These are phyloP conservation scores for Naganishia vishniacii DNA, from an alignment of 768 basidiomycete species.

Conservation along the genomic window DNA sequence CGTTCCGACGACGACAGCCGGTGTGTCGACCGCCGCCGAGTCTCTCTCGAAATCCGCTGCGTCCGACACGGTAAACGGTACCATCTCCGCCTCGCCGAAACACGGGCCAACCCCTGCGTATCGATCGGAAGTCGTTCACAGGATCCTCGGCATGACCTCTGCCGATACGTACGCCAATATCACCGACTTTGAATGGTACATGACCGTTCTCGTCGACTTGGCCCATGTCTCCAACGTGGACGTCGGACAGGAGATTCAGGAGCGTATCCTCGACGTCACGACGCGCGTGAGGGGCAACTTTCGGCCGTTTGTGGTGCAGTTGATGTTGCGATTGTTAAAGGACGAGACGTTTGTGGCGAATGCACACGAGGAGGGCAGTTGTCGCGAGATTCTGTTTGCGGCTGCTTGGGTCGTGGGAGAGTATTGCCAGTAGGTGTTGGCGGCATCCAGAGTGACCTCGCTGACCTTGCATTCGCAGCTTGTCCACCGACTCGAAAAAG, in stretches of 20 bases:
- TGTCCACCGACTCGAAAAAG: constrained; percentile 13
- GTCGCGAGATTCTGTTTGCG: constrained; percentile 81
- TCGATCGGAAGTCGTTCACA: constrained; percentile 71
- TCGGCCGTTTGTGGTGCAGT: constrained; percentile 70
- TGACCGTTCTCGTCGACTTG: constrained; percentile 87
- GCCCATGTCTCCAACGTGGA: constrained; percentile 78
- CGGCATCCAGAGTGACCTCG: background rate
- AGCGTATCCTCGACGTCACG: constrained; percentile 79
- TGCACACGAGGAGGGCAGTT: constrained; percentile 64
- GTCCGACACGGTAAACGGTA: constrained; percentile 31
- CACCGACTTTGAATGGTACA: constrained; percentile 93
- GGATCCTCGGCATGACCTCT: constrained; percentile 80
- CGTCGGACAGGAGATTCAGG: constrained; percentile 69
- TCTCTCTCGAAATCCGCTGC: constrained; percentile 57
- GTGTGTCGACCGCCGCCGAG: constrained; percentile 41
- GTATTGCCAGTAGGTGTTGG: constrained; percentile 72
- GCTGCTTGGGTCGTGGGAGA: constrained; percentile 97
- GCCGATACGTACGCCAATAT: constrained; percentile 78
- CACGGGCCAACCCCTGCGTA: constrained; percentile 65
- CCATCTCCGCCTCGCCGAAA: constrained; percentile 51
- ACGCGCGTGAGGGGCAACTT: constrained; percentile 67
- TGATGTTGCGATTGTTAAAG: constrained; percentile 72
- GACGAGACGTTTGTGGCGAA: constrained; percentile 70
- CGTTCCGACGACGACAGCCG: constrained; percentile 55
- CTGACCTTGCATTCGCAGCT: constrained; percentile 52